Evolutionary conservation across 2,329 filamentous ascomycete genomes (phyloP).

Genomic region (Calycina herbarum): DNA sequence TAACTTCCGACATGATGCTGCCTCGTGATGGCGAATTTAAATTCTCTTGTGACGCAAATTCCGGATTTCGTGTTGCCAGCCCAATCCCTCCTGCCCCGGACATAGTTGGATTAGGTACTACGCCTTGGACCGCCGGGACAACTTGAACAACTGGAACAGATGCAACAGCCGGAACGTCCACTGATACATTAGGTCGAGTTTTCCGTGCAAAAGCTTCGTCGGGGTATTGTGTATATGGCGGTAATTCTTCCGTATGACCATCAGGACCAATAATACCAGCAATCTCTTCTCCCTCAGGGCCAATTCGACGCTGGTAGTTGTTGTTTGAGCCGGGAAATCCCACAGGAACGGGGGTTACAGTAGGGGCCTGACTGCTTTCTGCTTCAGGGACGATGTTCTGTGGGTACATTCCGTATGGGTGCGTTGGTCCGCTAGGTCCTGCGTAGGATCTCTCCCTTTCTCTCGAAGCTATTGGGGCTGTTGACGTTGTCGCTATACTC

Average conservation of each 20-base stretch:
- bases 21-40: conserved; percentile 51
- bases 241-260: conserved; percentile 86
- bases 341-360: conserved; percentile 56
- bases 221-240: conserved; percentile 88
- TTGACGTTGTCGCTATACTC: conserved; percentile 72
- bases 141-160: conserved; percentile 5
- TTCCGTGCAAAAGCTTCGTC: conserved; percentile 67
- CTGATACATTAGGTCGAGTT: conserved; percentile 38
- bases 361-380: conserved; percentile 42
- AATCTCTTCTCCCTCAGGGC: conserved; percentile 81
- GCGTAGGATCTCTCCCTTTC: conserved; percentile 54
- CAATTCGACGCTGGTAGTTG: conserved; percentile 70
- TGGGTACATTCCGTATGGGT: conserved; percentile 84
- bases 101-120: conserved; percentile 15
- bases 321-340: conserved; percentile 69
- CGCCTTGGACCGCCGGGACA: not conserved
- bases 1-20: conserved; percentile 53
- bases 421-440: conserved; percentile 67
- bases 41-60: conserved; percentile 60
- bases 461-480: conserved; percentile 52
- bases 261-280: conserved; percentile 84
- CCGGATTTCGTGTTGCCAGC: conserved; percentile 60
- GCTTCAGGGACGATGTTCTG: conserved; percentile 71
- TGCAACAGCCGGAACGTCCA: conserved; percentile 7
- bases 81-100: conserved; percentile 61